Evolutionary conservation across 768 basidiomycete genomes (phyloP).

Genomic region (Pulveroboletus sp.): DNA sequence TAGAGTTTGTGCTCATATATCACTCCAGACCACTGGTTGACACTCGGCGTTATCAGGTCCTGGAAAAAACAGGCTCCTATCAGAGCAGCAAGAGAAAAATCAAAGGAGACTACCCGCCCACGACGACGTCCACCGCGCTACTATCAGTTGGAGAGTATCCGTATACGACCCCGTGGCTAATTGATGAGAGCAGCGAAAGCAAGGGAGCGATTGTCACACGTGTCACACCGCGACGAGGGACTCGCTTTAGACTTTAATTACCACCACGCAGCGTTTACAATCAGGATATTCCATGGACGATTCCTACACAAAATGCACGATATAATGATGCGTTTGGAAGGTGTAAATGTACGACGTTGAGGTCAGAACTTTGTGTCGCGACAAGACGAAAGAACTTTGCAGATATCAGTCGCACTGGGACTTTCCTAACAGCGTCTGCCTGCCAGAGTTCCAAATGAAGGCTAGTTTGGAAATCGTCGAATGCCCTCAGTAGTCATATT

Average conservation of each 20-base stretch:
- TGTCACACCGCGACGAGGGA: constrained; percentile 11
- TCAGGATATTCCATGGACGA: not conserved
- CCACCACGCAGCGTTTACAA: not conserved
- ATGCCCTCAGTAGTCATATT: constrained; percentile 18
- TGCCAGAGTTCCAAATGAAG: too few species aligned
- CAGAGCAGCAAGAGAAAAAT: constrained; percentile 17
- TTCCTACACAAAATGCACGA: constrained; percentile 2
- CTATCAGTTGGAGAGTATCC: constrained; percentile 7
- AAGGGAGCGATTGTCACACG: not conserved
- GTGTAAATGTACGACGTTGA: not conserved
- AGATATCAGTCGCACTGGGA: too few species aligned
- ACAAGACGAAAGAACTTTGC: not conserved
- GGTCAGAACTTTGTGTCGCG: not conserved
- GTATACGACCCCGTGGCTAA: constrained; percentile 1
- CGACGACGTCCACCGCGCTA: constrained; percentile 14
- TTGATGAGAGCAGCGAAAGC: constrained; percentile 4
- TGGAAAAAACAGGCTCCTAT: constrained; percentile 27
- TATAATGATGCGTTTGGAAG: not conserved
- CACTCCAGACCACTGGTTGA: not conserved
- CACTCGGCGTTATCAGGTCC: constrained; percentile 9
- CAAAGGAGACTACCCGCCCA: constrained; percentile 7
- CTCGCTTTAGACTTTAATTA: constrained; percentile 13
- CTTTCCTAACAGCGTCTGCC: too few species aligned
- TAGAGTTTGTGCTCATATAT: constrained; percentile 41
- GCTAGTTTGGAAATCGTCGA: not conserved